Evolutionary conservation across 1,284 basidiomycete species (phyloP).

Genomic region (Ustilago tritici): DNA sequence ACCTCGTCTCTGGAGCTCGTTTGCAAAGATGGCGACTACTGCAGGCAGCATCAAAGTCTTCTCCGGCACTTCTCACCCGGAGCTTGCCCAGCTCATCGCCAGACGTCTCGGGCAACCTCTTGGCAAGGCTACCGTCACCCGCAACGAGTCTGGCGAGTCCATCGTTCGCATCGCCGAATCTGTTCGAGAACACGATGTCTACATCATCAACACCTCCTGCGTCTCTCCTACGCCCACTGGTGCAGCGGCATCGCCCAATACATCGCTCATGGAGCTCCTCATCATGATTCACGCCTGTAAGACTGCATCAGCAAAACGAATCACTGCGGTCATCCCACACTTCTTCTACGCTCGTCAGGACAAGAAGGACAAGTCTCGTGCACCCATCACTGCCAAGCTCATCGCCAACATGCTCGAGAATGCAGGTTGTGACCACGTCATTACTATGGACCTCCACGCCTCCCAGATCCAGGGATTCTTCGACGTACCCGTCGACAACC

Average conservation of each 20-base stretch:
- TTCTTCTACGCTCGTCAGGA: constrained; percentile 76
- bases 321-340: constrained; percentile 83
- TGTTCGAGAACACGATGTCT: constrained; percentile 97
- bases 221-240: constrained; percentile 73
- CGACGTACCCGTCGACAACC: constrained; percentile 99
- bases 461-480: constrained; percentile 85
- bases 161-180: constrained; percentile 92
- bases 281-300: constrained; percentile 99
- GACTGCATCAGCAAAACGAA: constrained; percentile 83
- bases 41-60: constrained; percentile 52
- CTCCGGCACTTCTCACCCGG: constrained; percentile 77
- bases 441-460: constrained; percentile 72
- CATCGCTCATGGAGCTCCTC: constrained; percentile 92
- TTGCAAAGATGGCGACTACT: constrained; percentile 24
- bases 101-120: constrained; percentile 73
- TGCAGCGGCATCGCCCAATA: constrained; percentile 70
- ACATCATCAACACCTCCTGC: constrained; percentile 96
- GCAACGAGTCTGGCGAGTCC: constrained; percentile 91
- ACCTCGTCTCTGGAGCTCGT: neutral
- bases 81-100: constrained; percentile 92
- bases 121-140: constrained; percentile 77
- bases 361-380: constrained; percentile 99
- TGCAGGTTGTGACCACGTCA: constrained; percentile 96
- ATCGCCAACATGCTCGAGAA: constrained; percentile 99
- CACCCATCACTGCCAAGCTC: constrained; percentile 97